Evolutionary conservation across 2,329 filamentous ascomycete genomes (phyloP).

Genomic region (Monosporascus sp.): DNA sequence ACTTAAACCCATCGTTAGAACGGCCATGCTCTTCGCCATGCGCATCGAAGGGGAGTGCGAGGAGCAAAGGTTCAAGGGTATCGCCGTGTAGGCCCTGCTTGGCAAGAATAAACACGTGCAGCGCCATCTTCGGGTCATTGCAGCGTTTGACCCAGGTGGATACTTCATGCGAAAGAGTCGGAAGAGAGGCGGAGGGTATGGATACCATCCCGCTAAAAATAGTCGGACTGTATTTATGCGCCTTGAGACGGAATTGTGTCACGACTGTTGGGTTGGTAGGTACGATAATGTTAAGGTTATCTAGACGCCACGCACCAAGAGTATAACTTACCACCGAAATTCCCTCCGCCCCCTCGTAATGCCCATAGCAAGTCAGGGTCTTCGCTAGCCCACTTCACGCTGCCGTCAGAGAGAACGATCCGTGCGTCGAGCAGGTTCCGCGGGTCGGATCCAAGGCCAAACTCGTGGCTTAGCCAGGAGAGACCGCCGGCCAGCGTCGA

Average conservation of each 20-base stretch:
- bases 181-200: not conserved
- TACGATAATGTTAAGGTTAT: not conserved
- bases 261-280: not conserved
- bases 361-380: slow-evolving; percentile 1
- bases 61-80: not conserved
- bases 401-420: not conserved
- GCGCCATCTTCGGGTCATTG: not conserved
- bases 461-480: slow-evolving; percentile 1
- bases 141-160: not conserved
- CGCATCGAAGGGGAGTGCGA: not conserved
- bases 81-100: not conserved
- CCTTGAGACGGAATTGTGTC: not conserved
- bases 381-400: not conserved
- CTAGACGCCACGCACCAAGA: not conserved
- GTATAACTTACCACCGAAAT: slow-evolving; percentile 1
- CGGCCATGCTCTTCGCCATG: not conserved
- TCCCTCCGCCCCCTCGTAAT: not conserved
- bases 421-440: not conserved
- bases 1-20: not conserved
- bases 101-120: not conserved
- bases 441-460: not conserved
- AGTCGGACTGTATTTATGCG: not conserved
- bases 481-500: not conserved
- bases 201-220: slow-evolving; percentile 1
- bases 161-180: not conserved